Conservation (phyloP, 2,329 filamentous ascomycete species). For the Coniochaeta pulveracea region DNA sequence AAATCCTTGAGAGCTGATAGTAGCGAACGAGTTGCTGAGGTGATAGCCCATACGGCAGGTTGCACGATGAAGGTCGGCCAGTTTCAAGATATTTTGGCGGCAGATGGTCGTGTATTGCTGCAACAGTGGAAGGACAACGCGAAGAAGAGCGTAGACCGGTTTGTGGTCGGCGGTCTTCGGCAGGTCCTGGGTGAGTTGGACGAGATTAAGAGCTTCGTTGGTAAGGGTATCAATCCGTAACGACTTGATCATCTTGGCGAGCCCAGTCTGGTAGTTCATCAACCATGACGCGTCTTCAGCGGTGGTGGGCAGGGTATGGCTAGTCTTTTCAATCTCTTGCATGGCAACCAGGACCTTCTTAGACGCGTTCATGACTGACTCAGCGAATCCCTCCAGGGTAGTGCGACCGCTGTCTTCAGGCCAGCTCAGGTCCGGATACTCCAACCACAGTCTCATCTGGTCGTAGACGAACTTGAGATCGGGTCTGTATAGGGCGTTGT, state of each 20-base stretch:
- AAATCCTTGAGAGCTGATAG: slow-evolving; percentile 77
- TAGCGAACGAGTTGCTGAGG: slow-evolving; percentile 65
- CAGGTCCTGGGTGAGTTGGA: slow-evolving; percentile 25
- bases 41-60: slow-evolving; percentile 65
- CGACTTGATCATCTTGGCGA: slow-evolving; percentile 41
- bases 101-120: slow-evolving; percentile 59
- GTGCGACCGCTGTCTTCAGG: slow-evolving; percentile 8
- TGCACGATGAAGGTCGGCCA: slow-evolving; percentile 55
- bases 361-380: slow-evolving; percentile 49
- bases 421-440: slow-evolving; percentile 14
- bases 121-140: slow-evolving; percentile 57
- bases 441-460: slow-evolving; percentile 57
- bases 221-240: slow-evolving; percentile 49
- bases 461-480: slow-evolving; percentile 53
- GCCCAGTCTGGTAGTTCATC: slow-evolving; percentile 38
- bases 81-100: slow-evolving; percentile 43
- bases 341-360: slow-evolving; percentile 71
- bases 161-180: slow-evolving; percentile 26
- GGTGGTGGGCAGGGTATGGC: slow-evolving; percentile 42
- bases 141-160: slow-evolving; percentile 44
- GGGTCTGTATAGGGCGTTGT: slow-evolving; percentile 34
- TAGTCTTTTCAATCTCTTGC: slow-evolving; percentile 54
- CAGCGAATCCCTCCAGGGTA: slow-evolving; percentile 35
- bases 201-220: slow-evolving; percentile 23
- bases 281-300: slow-evolving; percentile 55